Evolutionary conservation across 73 alveolate genomes (phyloP), one percentile per base, ranked within the genome.

Genomic region (Tetrahymena elliotti): DNA sequence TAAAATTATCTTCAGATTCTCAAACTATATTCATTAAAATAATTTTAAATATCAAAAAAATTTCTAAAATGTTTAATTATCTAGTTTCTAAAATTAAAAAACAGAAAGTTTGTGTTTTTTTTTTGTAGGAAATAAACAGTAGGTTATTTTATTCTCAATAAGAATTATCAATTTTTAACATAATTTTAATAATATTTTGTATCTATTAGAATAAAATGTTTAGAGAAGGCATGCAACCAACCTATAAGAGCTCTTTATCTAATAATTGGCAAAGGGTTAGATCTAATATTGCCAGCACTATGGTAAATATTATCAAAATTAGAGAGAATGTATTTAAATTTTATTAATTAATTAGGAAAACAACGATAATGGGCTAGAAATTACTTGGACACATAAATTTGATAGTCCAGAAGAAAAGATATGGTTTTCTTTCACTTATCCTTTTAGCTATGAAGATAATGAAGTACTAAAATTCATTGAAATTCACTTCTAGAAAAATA

Each of bases 211-310:
- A 84, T 83, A 94, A 93, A 84, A 84, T 94, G 93, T 94, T 94
- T 39, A 94, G 93, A 94, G 96, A 94, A 38, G 96, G 96, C 11
- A 94, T 94, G 96, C 41, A 94, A 47, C 96, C 96, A 52, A 94
- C 93, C 33, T 94, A 36, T 52, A 41, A 92, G 6, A 11, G 52
- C 18, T 31, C 53, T 39, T 35, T 52, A n/a, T 84, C 96, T 12
- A 40, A 52, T 40, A 1, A 53, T 41, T 94, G 96, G 96, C 38
- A 40, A 9, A 84, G 96, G 41, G 84, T 94, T 39, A 52, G 84
- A 37, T 34, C 84, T 7, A 84, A 47, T 88, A 94, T 88, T 9
- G 96, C 68, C 24, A 84, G 92, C 83, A 84, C 35, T 41, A 54
- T 47, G 96, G 93, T 84, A 82, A 93, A 2, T 83, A 35, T 12